Base-by-base conservation (phyloP, 805 yeast species). In the Wickerhamiella siamensis region DNA sequence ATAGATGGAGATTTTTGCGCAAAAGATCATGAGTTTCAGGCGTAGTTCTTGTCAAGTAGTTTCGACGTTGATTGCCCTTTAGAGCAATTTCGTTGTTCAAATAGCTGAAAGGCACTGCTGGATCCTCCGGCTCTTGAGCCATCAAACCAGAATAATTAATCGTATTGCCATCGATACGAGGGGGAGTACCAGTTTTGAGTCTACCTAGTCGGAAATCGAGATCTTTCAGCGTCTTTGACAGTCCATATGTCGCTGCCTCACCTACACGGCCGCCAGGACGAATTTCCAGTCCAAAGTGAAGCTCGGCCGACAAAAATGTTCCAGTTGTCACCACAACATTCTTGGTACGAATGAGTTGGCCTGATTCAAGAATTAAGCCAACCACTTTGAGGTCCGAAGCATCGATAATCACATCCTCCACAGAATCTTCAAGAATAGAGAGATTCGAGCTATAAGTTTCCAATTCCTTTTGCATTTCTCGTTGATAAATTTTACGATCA, bases 131-230 rank as follows among this genome's bases (percentile, higher is more conserved):
- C 2, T 70, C 69, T 57, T 88, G 95, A 1, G 68, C 68, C n/a
- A 64, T 64, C 43, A 91, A 61, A n/a, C 66, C 60, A 1, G 64
- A 50, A 53, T 76, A 87, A 56, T 88, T 67, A 18, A 91, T 86
- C 1, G 88, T 71, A 40, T 70, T 69, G 1, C 77, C 69, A 36
- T 80, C 78, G 20, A 91, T 62, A 44, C 99, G 68, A 2, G 97
- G 94, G 0, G 99, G 99, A 0, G 99, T 91, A 0, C 99, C 99
- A 0, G 99, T 91, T 55, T 91, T 91, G 51, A 91, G 66, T 43
- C 99, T 68, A 0, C 97, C 97, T 40, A 91, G 62, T 46, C 74
- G 65, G 57, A 91, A 88, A 0, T 94, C 94, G 1, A 82, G 79
- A 3, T 74, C 75, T 21, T 65, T 62, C 33, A 91, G 69, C 1